Conservation (phyloP, 1,284 basidiomycete genomes). For the Ceratobasidium sp. region DNA sequence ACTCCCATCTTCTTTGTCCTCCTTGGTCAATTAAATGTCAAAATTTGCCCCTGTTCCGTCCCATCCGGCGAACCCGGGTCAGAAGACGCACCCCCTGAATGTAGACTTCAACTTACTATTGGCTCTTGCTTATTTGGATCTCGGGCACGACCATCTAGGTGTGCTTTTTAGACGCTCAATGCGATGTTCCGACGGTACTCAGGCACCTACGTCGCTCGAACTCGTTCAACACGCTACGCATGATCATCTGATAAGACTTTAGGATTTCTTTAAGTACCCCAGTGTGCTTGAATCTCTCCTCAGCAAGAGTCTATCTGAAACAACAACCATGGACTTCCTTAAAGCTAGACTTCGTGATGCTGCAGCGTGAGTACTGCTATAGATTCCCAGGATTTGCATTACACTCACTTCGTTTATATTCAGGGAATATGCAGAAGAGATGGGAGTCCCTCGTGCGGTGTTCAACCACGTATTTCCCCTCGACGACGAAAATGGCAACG, state of each 20-base stretch:
- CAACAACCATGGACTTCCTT: slow-evolving; percentile 22
- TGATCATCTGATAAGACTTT: slow-evolving; percentile 13
- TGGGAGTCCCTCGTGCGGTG: slow-evolving; percentile 40
- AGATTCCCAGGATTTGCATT: not conserved
- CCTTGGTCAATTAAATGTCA: not conserved
- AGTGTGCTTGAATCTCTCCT: not conserved
- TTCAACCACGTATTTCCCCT: slow-evolving; percentile 42
- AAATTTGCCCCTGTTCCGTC: too few relatives aligned
- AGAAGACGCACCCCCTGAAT: not conserved
- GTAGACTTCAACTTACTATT: too few relatives aligned
- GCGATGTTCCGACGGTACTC: slow-evolving; percentile 3
- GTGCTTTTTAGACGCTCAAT: slow-evolving; percentile 10
- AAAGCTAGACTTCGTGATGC: slow-evolving; percentile 7
- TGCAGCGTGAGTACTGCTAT: slow-evolving; percentile 9
- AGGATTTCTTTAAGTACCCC: slow-evolving; percentile 9
- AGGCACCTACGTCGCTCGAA: slow-evolving; percentile 18
- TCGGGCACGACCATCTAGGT: slow-evolving; percentile 8
- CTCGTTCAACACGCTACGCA: slow-evolving; percentile 1
- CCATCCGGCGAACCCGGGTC: not conserved
- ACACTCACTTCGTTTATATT: not conserved
- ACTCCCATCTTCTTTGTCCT: not conserved
- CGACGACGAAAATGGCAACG: slow-evolving; percentile 36
- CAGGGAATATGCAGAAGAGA: slow-evolving; percentile 37
- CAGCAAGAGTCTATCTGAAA: not conserved
- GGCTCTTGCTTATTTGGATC: not conserved